Evolutionary conservation across 2,329 filamentous ascomycete species (phyloP), one percentile per base, ranked within the genome.

Genomic region (Xylariaceae sp.): DNA sequence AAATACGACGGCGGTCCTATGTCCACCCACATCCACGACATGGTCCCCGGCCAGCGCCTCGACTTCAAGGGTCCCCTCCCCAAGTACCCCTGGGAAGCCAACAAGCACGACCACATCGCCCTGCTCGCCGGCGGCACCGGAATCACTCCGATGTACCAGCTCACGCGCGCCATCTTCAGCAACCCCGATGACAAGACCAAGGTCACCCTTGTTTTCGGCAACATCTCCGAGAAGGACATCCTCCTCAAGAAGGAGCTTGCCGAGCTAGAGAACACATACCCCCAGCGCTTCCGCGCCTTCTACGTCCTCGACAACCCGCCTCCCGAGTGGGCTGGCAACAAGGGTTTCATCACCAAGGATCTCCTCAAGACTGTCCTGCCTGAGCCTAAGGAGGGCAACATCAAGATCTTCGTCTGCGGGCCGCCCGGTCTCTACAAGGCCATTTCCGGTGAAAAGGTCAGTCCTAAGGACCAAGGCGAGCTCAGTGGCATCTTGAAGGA

Each of bases 71-170:
- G 93, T 16, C 93, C 93, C 2, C 82, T 98, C 32, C 88, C 89
- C 61, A 98, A 98, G 72, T 97, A 96, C 70, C 70, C 81, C 23
- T 97, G 91, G 91, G 65, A 80, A 42, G 64, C 84, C 57, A 97
- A 97, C 80, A 96, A 95, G 80, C 91, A 96, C 74, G 74, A 88
- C 50, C 90, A 97, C 75, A 82, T 94, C 59, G 85, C 81, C 32
- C 76, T 92, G 55, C 80, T 98, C 53, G 89, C 92, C n/a, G 93
- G 93, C 60, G 93, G 93, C 55, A 96, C 93, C 6, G 93, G 93
- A 50, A 95, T 98, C 68, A 93, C 93, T 10, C 93, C 93, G 57
- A 96, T 97, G 92, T 97, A 88, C 77, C 93, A 98, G 76, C 83
- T 98, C 37, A 76, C 82, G 55, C 88, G 88, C 52, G 79, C 84